These are phyloP conservation scores for Acmispon strigosus DNA, from an alignment of 306 rosid genomes.

Conservation along the genomic window DNA sequence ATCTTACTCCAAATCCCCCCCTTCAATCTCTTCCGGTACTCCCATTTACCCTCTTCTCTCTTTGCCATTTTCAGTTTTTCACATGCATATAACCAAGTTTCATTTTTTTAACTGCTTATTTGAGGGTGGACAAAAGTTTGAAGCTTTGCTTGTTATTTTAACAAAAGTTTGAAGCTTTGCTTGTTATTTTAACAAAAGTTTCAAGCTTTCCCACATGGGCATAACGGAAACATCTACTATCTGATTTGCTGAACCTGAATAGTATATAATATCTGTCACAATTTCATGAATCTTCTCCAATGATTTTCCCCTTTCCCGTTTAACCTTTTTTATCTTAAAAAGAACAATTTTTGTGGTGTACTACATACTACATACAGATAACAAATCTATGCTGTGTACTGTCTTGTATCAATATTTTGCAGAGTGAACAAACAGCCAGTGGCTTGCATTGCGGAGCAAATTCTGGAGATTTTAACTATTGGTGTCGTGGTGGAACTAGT, in stretches of 20 bases:
- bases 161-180: no score
- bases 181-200: no score
- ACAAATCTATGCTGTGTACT: not conserved
- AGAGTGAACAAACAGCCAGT: conserved; percentile 26
- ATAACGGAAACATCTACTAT: no score
- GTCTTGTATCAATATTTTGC: conserved; percentile 15
- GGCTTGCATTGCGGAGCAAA: conserved; percentile 10
- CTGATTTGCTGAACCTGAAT: no score
- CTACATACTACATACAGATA: no score
- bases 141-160: no score
- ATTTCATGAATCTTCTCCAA: no score
- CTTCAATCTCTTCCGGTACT: conserved; percentile 11
- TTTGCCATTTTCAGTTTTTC: not conserved
- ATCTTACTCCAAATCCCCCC: conserved; percentile 25
- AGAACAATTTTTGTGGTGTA: no score
- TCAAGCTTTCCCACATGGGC: no score
- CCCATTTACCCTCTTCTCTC: not conserved
- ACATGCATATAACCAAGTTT: not conserved
- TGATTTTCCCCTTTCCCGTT: no score
- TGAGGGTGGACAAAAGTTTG: not conserved
- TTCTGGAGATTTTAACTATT: conserved; percentile 6
- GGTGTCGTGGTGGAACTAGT: conserved; percentile 17
- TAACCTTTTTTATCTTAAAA: no score
- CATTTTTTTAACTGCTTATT: not conserved
- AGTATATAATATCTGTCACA: no score